Evolutionary conservation across 1,139 yeast genomes (phyloP).

Genomic region (Saccharomyces hybrid): DNA sequence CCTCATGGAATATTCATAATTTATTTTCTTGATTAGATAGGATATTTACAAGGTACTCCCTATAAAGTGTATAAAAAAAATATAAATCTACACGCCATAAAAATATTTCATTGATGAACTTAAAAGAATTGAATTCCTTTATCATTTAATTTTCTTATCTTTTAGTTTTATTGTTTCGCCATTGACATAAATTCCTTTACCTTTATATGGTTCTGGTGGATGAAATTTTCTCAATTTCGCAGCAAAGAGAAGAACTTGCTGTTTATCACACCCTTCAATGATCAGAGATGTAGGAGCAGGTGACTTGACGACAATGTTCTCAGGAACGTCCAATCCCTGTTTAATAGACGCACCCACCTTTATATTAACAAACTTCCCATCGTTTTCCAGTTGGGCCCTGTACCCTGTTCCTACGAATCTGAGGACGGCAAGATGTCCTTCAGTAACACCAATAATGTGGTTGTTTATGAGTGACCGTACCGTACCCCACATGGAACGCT

Average conservation of each 20-base stretch:
- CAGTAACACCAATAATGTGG: constrained; percentile 78
- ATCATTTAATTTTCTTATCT: constrained; percentile 81
- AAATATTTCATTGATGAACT: neutral
- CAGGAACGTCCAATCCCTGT: constrained; percentile 61
- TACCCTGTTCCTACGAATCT: constrained; percentile 96
- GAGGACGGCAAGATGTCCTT: constrained; percentile 82
- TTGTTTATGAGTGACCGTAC: constrained; percentile 72
- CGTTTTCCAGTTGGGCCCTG: constrained; percentile 61
- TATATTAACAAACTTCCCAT: constrained; percentile 55
- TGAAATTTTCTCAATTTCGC: constrained; percentile 78
- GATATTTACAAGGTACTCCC: neutral
- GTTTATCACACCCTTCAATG: constrained; percentile 82
- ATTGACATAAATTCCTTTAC: constrained; percentile 92
- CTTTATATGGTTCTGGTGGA: constrained; percentile 98
- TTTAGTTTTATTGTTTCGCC: constrained; percentile 85
- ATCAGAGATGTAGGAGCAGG: constrained; percentile 87
- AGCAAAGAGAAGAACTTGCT: constrained; percentile 80
- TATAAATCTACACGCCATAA: neutral
- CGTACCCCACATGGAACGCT: constrained; percentile 94
- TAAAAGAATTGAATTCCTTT: constrained; percentile 39
- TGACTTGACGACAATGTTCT: constrained; percentile 60
- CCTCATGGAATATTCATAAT: neutral
- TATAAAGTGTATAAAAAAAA: neutral
- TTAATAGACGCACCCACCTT: constrained; percentile 82
- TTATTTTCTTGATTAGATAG: neutral